These are phyloP conservation scores for Physaria fendleri DNA, from an alignment of 345 rosid genomes.

Conservation along the genomic window DNA sequence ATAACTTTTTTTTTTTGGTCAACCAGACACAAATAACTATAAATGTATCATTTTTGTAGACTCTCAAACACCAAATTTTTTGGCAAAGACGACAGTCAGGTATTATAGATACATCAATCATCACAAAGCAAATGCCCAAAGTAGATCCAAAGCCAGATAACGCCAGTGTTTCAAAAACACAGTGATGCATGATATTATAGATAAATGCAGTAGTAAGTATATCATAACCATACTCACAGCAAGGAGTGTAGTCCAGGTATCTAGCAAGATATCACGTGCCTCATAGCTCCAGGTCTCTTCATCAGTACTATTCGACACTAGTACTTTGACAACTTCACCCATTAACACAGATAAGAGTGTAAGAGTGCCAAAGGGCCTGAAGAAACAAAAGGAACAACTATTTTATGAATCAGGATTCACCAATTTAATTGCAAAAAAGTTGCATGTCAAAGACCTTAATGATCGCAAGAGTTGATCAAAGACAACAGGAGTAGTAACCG, in stretches of 20 bases:
- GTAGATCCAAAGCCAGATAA: slow-evolving; percentile 6
- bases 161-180: slow-evolving; percentile 18
- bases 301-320: slow-evolving; percentile 48
- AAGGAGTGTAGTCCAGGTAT: slow-evolving; percentile 86
- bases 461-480: slow-evolving; percentile 83
- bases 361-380: slow-evolving; percentile 88
- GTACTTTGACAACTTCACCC: slow-evolving; percentile 87
- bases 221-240: slow-evolving; percentile 43
- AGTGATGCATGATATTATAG: slow-evolving; percentile 6
- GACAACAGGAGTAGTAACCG: slow-evolving; percentile 53
- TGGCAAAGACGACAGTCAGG: background rate
- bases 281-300: slow-evolving; percentile 97
- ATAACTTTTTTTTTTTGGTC: too few species aligned
- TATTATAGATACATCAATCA: background rate
- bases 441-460: slow-evolving; percentile 49
- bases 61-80: slow-evolving; percentile 11
- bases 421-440: background rate
- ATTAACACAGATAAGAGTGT: slow-evolving; percentile 69
- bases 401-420: slow-evolving; percentile 1
- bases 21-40: background rate
- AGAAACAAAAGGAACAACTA: slow-evolving; percentile 27
- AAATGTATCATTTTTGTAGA: slow-evolving; percentile 9
- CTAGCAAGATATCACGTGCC: slow-evolving; percentile 93
- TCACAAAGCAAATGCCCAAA: slow-evolving; percentile 2
- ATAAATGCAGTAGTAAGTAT: slow-evolving; percentile 5